Conservation (phyloP, 2,329 filamentous ascomycete genomes). For the Aspergillus oerlinghausenensis region DNA sequence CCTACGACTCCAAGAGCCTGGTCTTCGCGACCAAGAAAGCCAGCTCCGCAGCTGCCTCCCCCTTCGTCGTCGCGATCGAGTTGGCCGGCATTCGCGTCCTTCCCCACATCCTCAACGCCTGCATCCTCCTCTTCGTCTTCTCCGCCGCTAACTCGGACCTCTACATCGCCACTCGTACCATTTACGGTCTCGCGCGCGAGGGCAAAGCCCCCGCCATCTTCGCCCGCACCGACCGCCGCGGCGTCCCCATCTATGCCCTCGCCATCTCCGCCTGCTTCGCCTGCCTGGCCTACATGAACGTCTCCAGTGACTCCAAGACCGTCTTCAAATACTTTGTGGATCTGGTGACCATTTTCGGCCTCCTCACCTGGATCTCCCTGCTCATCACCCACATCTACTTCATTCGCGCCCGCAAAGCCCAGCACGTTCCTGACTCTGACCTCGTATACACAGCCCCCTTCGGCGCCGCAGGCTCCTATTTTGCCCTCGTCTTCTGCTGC, state of each 20-base stretch:
- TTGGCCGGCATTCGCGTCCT: conserved; percentile 59
- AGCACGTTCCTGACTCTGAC: conserved; percentile 51
- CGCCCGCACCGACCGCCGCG: conserved; percentile 64
- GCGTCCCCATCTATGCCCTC: conserved; percentile 66
- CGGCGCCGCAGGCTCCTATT: conserved; percentile 64
- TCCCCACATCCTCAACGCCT: conserved; percentile 66
- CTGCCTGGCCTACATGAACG: conserved; percentile 66
- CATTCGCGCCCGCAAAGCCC: conserved; percentile 58
- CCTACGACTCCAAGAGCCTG: conserved; percentile 61
- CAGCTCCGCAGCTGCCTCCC: conserved; percentile 58
- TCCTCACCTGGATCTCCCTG: conserved; percentile 64
- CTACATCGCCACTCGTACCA: conserved; percentile 68
- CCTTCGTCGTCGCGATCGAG: conserved; percentile 70
- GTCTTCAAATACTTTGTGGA: conserved; percentile 66
- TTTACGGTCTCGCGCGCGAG: conserved; percentile 68
- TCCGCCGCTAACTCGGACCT: conserved; percentile 73
- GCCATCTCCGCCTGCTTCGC: conserved; percentile 57
- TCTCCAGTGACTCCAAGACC: conserved; percentile 51
- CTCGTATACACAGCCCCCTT: conserved; percentile 67
- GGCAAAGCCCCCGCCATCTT: conserved; percentile 69
- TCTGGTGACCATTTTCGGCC: conserved; percentile 62
- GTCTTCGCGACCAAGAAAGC: conserved; percentile 45
- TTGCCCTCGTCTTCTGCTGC: conserved; percentile 64
- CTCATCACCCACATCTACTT: conserved; percentile 65
- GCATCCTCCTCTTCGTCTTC: conserved; percentile 72